These are phyloP conservation scores for Beverwykella pulmonaria DNA, from an alignment of 495 filamentous ascomycete species.

Conservation along the genomic window DNA sequence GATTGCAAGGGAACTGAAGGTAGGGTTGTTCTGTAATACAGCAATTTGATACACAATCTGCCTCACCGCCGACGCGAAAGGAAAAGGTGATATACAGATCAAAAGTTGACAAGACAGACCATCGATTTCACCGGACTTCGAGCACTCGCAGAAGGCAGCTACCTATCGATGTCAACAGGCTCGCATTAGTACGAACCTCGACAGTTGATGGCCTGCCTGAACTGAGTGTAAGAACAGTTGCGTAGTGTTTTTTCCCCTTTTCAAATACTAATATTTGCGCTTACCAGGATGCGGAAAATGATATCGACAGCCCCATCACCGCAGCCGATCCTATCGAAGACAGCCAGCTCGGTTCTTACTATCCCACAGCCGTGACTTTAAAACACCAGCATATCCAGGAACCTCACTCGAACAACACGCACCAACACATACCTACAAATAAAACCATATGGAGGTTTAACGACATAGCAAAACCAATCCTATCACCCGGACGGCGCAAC, in stretches of 20 bases:
- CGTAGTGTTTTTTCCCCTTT: background rate
- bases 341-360: background rate
- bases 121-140: background rate
- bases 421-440: background rate
- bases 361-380: background rate
- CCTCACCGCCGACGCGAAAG: background rate
- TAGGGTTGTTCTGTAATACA: too few species aligned
- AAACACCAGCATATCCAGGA: background rate
- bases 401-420: background rate
- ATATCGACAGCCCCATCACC: background rate
- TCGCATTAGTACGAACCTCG: slow-evolving; percentile 25
- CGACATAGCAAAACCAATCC: background rate
- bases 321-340: slow-evolving; percentile 31
- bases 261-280: background rate
- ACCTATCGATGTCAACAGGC: slow-evolving; percentile 25
- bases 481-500: background rate
- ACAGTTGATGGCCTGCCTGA: slow-evolving; percentile 22
- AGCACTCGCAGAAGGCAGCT: slow-evolving; percentile 15
- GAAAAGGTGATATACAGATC: background rate
- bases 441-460: background rate
- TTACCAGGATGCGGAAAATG: background rate
- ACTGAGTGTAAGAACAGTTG: slow-evolving; percentile 15
- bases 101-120: slow-evolving; percentile 1
- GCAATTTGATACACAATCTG: background rate
- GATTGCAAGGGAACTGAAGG: too few species aligned